Conservation (phyloP, 345 rosid genomes). For the Salix suchowensis region DNA sequence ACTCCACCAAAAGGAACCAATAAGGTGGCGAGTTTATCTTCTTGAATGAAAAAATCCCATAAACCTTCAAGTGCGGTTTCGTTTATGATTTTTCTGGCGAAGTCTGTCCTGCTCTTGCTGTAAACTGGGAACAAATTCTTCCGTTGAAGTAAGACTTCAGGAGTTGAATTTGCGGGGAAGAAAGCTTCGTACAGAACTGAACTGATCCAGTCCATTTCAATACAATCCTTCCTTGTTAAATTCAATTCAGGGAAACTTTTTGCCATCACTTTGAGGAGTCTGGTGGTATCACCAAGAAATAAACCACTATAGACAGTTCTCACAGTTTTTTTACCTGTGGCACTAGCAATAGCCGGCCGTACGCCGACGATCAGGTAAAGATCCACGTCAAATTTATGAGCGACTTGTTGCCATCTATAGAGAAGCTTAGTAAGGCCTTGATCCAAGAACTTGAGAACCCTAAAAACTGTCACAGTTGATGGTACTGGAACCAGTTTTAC, state of each 20-base stretch:
- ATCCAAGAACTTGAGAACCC: constrained; percentile 10
- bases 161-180: constrained; percentile 16
- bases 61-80: constrained; percentile 21
- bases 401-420: constrained; percentile 16
- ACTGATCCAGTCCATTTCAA: constrained; percentile 35
- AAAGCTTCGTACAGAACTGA: constrained; percentile 18
- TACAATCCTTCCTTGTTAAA: constrained; percentile 24
- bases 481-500: constrained; percentile 20
- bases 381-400: constrained; percentile 7
- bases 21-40: constrained; percentile 49
- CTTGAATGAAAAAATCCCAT: constrained; percentile 40
- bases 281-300: constrained; percentile 20
- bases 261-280: constrained; percentile 23
- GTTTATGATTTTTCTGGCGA: constrained; percentile 26
- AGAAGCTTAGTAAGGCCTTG: constrained; percentile 4
- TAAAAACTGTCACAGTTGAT: constrained; percentile 15
- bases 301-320: constrained; percentile 17
- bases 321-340: constrained; percentile 5
- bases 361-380: constrained; percentile 10
- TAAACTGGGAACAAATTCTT: constrained; percentile 13
- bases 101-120: constrained; percentile 41
- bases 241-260: constrained; percentile 35
- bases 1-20: constrained; percentile 72
- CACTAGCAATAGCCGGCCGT: neutral
- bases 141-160: constrained; percentile 28